These are phyloP conservation scores for Przewalskia tangutica DNA, from an alignment of 257 asterid species.

Conservation along the genomic window DNA sequence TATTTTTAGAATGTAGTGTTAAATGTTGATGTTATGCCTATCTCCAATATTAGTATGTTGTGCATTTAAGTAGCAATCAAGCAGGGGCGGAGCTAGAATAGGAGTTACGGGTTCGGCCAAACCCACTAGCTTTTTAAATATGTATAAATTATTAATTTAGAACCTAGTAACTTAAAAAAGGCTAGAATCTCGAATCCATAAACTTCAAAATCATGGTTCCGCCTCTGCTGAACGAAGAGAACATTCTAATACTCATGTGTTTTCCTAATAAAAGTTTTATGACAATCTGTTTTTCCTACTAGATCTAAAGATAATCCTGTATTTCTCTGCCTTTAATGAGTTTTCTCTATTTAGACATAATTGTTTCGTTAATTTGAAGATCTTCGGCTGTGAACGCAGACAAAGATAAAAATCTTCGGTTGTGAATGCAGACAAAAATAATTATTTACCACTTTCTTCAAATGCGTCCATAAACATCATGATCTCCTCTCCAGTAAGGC, in stretches of 20 bases:
- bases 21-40: background rate
- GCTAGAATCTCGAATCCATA: background rate
- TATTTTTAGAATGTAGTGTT: background rate
- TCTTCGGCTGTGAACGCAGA: background rate
- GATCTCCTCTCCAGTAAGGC: conserved; percentile 97
- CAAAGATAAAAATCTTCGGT: background rate
- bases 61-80: background rate
- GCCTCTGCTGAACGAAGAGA: background rate
- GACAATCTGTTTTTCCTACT: background rate
- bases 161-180: background rate
- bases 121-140: background rate
- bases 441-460: conserved; percentile 58
- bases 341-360: background rate
- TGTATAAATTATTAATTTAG: background rate
- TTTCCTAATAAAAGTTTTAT: background rate
- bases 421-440: background rate
- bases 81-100: background rate
- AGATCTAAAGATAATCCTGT: background rate
- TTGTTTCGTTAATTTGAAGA: background rate
- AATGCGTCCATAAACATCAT: conserved; percentile 93
- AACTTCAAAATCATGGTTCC: background rate
- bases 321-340: background rate
- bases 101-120: background rate
- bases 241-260: background rate
- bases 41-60: background rate